These are phyloP conservation scores for Magnusiomyces starmeri DNA, from an alignment of 1,139 yeast species.

Conservation along the genomic window DNA sequence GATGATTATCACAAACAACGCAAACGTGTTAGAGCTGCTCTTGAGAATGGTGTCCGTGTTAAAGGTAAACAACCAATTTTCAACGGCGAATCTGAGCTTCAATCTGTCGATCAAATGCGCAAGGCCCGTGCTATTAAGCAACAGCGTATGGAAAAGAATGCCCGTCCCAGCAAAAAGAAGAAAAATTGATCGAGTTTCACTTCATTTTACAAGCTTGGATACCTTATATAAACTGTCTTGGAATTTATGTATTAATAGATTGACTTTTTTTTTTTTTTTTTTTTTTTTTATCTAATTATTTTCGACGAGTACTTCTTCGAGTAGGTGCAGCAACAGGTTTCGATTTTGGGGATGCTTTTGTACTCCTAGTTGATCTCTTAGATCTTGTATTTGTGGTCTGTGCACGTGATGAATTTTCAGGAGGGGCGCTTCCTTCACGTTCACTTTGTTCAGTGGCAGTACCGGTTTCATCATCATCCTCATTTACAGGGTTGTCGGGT, in stretches of 20 bases:
- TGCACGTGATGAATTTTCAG: constrained; percentile 11
- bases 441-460: constrained; percentile 18
- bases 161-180: constrained; percentile 58
- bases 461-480: constrained; percentile 14
- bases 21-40: constrained; percentile 74
- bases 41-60: constrained; percentile 64
- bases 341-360: constrained; percentile 14
- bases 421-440: constrained; percentile 11
- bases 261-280: background rate
- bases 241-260: background rate
- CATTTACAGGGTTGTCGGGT: constrained; percentile 5
- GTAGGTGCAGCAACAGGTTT: constrained; percentile 11
- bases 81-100: constrained; percentile 46
- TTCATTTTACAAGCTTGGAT: background rate
- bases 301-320: constrained; percentile 22
- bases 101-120: constrained; percentile 66
- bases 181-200: constrained; percentile 16
- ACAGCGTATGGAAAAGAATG: constrained; percentile 75
- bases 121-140: constrained; percentile 66
- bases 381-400: constrained; percentile 14
- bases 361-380: constrained; percentile 14
- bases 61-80: constrained; percentile 44
- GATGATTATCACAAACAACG: constrained; percentile 81
- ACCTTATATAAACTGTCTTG: background rate
- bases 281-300: constrained; percentile 10